Evolutionary conservation across 352 stramenopile genomes (phyloP), one percentile per base, ranked within the genome.

Genomic region (Plasmopara viticola): DNA sequence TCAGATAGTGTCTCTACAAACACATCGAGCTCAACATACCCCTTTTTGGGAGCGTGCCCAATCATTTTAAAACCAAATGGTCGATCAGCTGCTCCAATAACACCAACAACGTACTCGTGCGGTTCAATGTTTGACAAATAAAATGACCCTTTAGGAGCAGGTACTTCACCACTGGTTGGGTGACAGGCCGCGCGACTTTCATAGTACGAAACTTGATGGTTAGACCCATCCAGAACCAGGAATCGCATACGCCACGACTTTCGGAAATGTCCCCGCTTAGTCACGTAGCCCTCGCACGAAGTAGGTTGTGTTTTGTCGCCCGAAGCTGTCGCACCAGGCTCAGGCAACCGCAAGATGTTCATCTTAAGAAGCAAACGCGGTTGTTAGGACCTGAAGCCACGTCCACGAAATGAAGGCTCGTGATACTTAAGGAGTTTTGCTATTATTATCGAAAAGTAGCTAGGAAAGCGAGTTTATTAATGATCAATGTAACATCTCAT

Each of bases 41-140:
- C 79, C 37, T 88, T 84, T 34, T 62, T 66, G 0, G 83, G 80
- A 18, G 78, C 81, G 57, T 93, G 83, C 30, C 83, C 83, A 28
- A 93, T 64, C 67, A 93, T 82, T 67, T 89, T 90, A 62, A 93
- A 93, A 30, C 78, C 83, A 44, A 87, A 93, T 0, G 80, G 80
- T 53, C 87, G 89, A 14, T 86, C 79, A 28, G 75, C 67, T 28
- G 66, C 70, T 29, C 78, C 79, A 39, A 89, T 66, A 12, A 83
- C 62, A 3, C 82, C 81, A 15, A 87, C 68, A 56, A 73, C 75
- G 53, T 91, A 88, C 56, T 90, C 80, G 53, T 90, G 74, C 20
- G 87, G 82, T 44, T 89, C 82, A 48, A 87, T 72, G 28, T 69
- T 89, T 14, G 78, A 82, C 34, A 91, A 58, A 58, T 86, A 86